Evolutionary conservation across 805 yeast species (phyloP), one percentile per base, ranked within the genome.

Genomic region (Brettanomyces bruxellensis): DNA sequence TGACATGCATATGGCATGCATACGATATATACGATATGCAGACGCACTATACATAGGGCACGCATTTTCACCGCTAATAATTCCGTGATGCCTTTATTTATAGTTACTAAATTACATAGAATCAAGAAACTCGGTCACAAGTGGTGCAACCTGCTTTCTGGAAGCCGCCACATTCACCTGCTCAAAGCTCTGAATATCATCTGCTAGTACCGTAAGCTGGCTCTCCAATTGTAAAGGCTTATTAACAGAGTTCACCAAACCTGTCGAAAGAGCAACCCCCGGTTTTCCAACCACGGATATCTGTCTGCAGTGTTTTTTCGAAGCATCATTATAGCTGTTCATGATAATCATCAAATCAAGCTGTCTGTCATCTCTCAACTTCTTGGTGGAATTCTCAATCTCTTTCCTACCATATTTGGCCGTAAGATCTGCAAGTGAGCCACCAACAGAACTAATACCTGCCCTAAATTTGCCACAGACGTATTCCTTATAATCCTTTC

Each of bases 111-210:
- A 18, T 18, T 18, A 18, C 18, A 18, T 18, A 24, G 34, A 22
- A 18, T 28, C 22, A 40, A 44, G 41, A 14, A 8, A 56, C 11
- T 47, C 38, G 32, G 56, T 53, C 34, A 75, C 46, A 12, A 69
- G 58, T 1, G 97, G 97, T 4, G 86, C 95, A 11, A 89, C 86
- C 59, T 86, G 95, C 60, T 90, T 90, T 55, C 97, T 73, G 34
- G 93, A 84, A 1, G 91, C 90, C 6, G 65, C 60, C 12, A 73
- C 55, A 49, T 83, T 79, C 4, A 45, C 50, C 51, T 70, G 72
- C 58, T 83, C 84, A 51, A 66, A 58, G 47, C 64, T 42, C 5
- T n/a, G 28, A 7, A 48, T 36, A 5, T 30, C 38, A 9, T 37
- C 42, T 22, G 46, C 50, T 25, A 37, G 35, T 34, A 39, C 13